Percentiles rank a stretch among this genome's conserved stretches.
phyloP scores from a whole-genome alignment of 441 rosid genomes.

The Capsella rubella region DNA sequence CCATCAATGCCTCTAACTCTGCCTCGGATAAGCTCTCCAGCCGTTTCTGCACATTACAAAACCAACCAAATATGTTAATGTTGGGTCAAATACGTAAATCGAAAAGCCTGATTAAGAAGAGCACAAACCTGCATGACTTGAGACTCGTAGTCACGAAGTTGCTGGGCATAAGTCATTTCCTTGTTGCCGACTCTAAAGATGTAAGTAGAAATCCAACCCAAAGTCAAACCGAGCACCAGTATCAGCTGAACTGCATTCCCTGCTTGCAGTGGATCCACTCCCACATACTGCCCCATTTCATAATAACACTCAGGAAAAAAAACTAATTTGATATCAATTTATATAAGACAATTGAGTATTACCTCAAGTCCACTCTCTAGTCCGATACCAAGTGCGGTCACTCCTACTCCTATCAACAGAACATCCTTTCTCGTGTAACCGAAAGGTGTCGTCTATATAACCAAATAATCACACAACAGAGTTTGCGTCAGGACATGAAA shows the following conservation, averaged over 20 bases:
- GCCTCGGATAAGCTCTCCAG: conserved; percentile 87
- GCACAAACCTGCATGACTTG: conserved; percentile 86
- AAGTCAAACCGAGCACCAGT: conserved; percentile 79
- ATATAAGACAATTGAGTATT: neutral
- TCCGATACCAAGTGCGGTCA: conserved; percentile 72
- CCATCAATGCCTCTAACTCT: conserved; percentile 78
- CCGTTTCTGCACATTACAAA: conserved; percentile 65
- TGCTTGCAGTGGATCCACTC: conserved; percentile 90
- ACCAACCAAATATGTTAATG: conserved; percentile 17
- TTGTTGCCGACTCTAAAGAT: conserved; percentile 92
- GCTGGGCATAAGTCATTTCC: conserved; percentile 97
- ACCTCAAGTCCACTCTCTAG: conserved; percentile 94
- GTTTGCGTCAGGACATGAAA: conserved; percentile 2
- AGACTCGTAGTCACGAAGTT: conserved; percentile 85
- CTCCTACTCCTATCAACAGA: conserved; percentile 81
- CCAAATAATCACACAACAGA: conserved; percentile 32
- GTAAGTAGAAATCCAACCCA: conserved; percentile 94
- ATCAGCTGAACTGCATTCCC: conserved; percentile 89
- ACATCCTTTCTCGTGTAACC: conserved; percentile 94
- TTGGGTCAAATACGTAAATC: neutral
- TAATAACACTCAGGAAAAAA: neutral
- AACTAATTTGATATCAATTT: neutral
- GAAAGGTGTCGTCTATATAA: conserved; percentile 65
- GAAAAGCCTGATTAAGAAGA: neutral
- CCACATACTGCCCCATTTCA: conserved; percentile 60